Conservation (phyloP, 73 alveolate species). For the Paramecium primaurelia region DNA sequence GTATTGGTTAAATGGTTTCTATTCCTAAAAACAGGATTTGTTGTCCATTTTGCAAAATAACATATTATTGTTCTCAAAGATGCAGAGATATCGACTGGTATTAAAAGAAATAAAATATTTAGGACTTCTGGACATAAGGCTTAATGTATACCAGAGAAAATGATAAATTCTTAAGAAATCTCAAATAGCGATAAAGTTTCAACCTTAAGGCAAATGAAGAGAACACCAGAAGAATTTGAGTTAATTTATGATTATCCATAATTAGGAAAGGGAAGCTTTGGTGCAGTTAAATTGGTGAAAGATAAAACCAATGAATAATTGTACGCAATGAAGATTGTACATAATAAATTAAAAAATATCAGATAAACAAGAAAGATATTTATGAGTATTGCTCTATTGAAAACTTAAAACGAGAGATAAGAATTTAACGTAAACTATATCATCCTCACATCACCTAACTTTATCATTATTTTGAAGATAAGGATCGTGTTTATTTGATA, state of each 20-base stretch:
- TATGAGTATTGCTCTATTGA: conserved; percentile 58
- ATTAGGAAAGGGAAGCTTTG: conserved; percentile 56
- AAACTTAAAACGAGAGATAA: conserved; percentile 76
- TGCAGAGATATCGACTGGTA: conserved; percentile 51
- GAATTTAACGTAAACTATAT: conserved; percentile 86
- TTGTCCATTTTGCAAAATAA: conserved; percentile 33
- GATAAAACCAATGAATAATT: conserved; percentile 52
- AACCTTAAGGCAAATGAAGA: conserved; percentile 9
- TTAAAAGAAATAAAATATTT: neutral
- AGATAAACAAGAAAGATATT: conserved; percentile 52
- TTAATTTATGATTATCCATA: conserved; percentile 29
- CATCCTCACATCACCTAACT: conserved; percentile 89
- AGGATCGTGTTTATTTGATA: conserved; percentile 76
- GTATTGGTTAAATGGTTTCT: neutral
- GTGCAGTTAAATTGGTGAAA: conserved; percentile 53
- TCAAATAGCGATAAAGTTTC: conserved; percentile 24
- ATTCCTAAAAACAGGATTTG: neutral
- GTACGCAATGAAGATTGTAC: conserved; percentile 61
- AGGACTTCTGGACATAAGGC: conserved; percentile 36
- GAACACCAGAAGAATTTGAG: conserved; percentile 35
- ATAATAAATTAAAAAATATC: neutral
- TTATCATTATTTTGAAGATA: conserved; percentile 88
- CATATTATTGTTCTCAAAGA: conserved; percentile 26
- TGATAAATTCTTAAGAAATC: conserved; percentile 26
- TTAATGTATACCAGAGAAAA: neutral